phyloP scores from a whole-genome alignment of 805 yeast genomes.

The Teunomyces aglyptinius region DNA sequence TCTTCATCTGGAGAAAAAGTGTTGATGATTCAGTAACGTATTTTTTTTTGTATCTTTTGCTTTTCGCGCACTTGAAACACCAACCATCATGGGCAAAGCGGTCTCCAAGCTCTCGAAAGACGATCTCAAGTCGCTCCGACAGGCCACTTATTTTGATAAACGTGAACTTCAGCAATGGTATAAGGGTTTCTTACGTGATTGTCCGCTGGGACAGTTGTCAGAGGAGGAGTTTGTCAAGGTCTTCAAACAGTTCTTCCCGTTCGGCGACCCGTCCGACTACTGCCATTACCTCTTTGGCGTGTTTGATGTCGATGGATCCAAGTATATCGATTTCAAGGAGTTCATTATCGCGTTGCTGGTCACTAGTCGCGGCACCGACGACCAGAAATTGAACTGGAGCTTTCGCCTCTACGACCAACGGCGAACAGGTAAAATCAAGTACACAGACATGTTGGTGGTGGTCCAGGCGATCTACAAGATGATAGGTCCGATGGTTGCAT shows the following conservation, averaged over 20 bases:
- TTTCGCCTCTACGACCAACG: constrained; percentile 84
- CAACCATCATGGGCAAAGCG: constrained; percentile 77
- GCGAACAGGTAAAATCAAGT: constrained; percentile 71
- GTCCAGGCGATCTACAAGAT: constrained; percentile 85
- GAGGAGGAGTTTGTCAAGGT: constrained; percentile 87
- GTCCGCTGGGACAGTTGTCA: constrained; percentile 85
- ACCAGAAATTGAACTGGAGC: constrained; percentile 87
- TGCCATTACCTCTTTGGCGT: constrained; percentile 85
- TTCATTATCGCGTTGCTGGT: constrained; percentile 85
- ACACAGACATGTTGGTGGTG: constrained; percentile 75
- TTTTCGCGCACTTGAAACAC: background rate
- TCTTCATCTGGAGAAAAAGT: background rate
- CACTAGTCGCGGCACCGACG: constrained; percentile 80
- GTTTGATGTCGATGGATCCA: constrained; percentile 79
- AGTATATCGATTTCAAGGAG: constrained; percentile 86
- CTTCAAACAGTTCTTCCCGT: constrained; percentile 95
- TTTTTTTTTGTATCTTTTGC: background rate
- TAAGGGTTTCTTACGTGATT: constrained; percentile 90
- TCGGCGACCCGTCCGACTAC: constrained; percentile 93
- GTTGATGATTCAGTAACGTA: background rate
- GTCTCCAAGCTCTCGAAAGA: constrained; percentile 91
- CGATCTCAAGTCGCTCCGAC: constrained; percentile 77
- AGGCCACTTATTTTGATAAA: constrained; percentile 86
- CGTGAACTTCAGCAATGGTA: constrained; percentile 98
- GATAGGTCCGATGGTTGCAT: constrained; percentile 91